Percentiles rank a stretch among this genome's conserved stretches.
Conservation (phyloP, 495 filamentous ascomycete genomes). For the Durotheca rogersii region DNA sequence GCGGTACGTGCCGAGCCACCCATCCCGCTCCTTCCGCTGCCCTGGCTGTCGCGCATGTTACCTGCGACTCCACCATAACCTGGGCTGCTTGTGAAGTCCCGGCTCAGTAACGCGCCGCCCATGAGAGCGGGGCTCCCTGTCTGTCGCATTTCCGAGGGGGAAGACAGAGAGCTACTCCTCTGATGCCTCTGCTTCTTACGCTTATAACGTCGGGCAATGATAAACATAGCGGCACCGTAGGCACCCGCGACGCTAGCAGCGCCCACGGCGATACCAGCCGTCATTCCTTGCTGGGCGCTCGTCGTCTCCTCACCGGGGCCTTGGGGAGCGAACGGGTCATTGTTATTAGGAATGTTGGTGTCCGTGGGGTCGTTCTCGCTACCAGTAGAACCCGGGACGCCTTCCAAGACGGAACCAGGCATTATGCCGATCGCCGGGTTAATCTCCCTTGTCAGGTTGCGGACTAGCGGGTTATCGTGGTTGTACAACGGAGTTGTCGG, state of each 20-base stretch:
- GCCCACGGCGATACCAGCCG: conserved; percentile 79
- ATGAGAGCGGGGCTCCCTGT: conserved; percentile 58
- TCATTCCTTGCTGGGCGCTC: conserved; percentile 64
- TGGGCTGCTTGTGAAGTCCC: conserved; percentile 47
- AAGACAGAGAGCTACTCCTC: conserved; percentile 68
- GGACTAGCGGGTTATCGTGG: conserved; percentile 58
- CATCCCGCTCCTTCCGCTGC: conserved; percentile 68
- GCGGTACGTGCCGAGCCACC: conserved; percentile 71
- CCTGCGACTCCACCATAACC: conserved; percentile 46
- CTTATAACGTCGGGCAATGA: conserved; percentile 90
- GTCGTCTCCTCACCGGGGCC: conserved; percentile 45
- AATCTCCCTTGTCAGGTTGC: conserved; percentile 74
- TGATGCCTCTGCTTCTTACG: conserved; percentile 78
- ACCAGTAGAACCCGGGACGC: conserved; percentile 31
- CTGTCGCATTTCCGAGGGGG: conserved; percentile 54
- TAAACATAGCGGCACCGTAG: conserved; percentile 99
- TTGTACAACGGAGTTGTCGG: conserved; percentile 73
- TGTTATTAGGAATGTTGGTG: conserved; percentile 28
- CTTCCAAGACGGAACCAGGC: conserved; percentile 54
- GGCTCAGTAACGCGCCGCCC: conserved; percentile 53
- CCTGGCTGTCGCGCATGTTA: conserved; percentile 61
- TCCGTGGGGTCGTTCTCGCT: conserved; percentile 22
- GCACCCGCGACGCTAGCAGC: conserved; percentile 77
- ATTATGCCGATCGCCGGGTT: conserved; percentile 80
- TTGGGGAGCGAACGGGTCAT: conserved; percentile 43